Evolutionary conservation across 345 rosid species (phyloP).

Genomic region (Melastoma malabathricum): DNA sequence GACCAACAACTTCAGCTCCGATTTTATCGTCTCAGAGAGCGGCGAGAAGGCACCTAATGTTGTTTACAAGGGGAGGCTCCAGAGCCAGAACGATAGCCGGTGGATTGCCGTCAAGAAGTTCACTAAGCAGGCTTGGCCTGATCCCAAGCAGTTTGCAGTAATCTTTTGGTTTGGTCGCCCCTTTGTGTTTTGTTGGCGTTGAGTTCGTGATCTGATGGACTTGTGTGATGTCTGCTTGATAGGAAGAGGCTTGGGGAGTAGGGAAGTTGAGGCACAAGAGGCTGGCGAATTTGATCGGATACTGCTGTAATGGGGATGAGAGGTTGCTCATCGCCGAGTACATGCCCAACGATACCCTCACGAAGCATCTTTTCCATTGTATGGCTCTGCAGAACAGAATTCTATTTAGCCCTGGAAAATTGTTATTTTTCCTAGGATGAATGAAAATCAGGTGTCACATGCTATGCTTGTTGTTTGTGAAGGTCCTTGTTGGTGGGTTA

Average conservation of each 20-base stretch:
- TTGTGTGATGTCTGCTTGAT: conserved; percentile 8
- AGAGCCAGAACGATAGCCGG: conserved; percentile 24
- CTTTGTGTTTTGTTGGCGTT: neutral
- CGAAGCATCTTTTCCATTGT: conserved; percentile 88
- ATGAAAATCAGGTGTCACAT: too few species aligned
- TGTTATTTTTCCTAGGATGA: neutral
- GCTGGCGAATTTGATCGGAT: conserved; percentile 81
- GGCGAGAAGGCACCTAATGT: conserved; percentile 72
- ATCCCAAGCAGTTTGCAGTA: conserved; percentile 79
- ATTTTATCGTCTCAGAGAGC: conserved; percentile 59
- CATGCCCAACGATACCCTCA: conserved; percentile 78
- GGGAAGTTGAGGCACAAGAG: conserved; percentile 64
- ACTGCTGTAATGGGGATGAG: conserved; percentile 92
- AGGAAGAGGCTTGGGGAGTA: conserved; percentile 79
- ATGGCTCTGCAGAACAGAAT: conserved; percentile 12
- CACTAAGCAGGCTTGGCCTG: conserved; percentile 75
- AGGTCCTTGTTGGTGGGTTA: too few species aligned
- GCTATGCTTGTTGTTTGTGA: too few species aligned
- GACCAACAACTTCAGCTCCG: conserved; percentile 65
- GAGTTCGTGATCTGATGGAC: neutral
- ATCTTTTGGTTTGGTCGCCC: neutral
- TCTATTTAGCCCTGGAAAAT: neutral
- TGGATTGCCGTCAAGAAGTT: conserved; percentile 78
- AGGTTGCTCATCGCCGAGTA: conserved; percentile 82
- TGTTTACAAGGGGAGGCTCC: conserved; percentile 65